phyloP scores from a whole-genome alignment of 768 basidiomycete genomes.

The Roridomyces roridus region DNA sequence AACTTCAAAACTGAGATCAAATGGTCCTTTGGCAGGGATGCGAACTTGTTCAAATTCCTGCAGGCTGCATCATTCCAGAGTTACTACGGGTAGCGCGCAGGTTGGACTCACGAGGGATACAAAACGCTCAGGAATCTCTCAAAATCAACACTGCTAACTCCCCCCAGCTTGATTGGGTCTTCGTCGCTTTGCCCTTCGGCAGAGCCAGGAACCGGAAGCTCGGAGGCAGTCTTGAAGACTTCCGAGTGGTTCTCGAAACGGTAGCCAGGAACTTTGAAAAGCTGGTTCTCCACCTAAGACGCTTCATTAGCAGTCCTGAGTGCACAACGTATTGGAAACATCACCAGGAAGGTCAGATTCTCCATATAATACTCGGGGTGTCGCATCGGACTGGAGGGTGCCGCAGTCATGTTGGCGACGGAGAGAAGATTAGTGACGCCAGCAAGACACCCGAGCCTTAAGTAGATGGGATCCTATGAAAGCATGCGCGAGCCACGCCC shows the following conservation, averaged over 20 bases:
- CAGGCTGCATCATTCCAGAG: not conserved
- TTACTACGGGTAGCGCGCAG: too few relatives aligned
- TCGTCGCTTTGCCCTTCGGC: slow-evolving; percentile 32
- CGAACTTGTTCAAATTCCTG: not conserved
- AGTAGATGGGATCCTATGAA: too few relatives aligned
- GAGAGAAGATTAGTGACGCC: too few relatives aligned
- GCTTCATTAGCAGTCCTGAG: too few relatives aligned
- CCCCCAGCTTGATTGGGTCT: slow-evolving; percentile 29
- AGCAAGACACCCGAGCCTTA: too few relatives aligned
- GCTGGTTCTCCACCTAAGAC: slow-evolving; percentile 35
- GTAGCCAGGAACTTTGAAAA: slow-evolving; percentile 35
- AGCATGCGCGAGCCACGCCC: too few relatives aligned
- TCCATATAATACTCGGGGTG: too few relatives aligned
- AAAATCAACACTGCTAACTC: slow-evolving; percentile 30
- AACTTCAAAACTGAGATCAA: slow-evolving; percentile 40
- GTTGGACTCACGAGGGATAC: slow-evolving; percentile 30
- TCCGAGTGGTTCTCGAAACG: slow-evolving; percentile 27
- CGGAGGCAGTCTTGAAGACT: slow-evolving; percentile 28
- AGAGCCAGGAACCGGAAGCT: slow-evolving; percentile 16
- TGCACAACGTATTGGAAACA: too few relatives aligned
- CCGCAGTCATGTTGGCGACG: too few relatives aligned
- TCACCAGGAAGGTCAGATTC: too few relatives aligned
- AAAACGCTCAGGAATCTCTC: slow-evolving; percentile 25
- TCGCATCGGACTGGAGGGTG: too few relatives aligned
- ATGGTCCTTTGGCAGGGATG: slow-evolving; percentile 2